Evolutionary conservation across 2,329 filamentous ascomycete species (phyloP).

Genomic region (Phialophora expanda): DNA sequence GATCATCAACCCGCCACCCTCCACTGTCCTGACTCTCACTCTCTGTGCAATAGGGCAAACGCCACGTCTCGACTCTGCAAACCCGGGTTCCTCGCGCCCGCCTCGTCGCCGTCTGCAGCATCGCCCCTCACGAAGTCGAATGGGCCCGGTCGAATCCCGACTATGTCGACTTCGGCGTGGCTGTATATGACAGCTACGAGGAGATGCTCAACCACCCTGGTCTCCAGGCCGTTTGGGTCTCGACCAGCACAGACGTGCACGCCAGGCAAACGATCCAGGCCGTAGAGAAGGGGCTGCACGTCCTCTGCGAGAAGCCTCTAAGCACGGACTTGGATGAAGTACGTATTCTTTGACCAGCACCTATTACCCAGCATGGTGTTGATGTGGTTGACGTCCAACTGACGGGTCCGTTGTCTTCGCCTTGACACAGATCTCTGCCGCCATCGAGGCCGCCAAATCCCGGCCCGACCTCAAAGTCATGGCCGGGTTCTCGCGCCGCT

Average conservation of each 20-base stretch:
- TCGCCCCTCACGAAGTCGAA: constrained; percentile 53
- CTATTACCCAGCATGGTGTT: constrained; percentile 37
- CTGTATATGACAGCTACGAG: constrained; percentile 60
- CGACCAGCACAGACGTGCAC: constrained; percentile 61
- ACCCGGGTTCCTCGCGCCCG: constrained; percentile 54
- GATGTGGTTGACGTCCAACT: too few relatives aligned
- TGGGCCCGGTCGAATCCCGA: constrained; percentile 60
- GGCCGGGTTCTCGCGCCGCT: too few relatives aligned
- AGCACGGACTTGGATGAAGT: constrained; percentile 65
- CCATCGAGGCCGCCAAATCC: too few relatives aligned
- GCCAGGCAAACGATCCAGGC: constrained; percentile 64
- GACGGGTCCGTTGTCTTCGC: too few relatives aligned
- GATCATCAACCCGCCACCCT: constrained; percentile 43
- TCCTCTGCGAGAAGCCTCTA: constrained; percentile 61
- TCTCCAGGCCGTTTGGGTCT: constrained; percentile 61
- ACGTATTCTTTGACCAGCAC: constrained; percentile 39
- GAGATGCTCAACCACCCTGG: constrained; percentile 61
- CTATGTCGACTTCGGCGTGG: constrained; percentile 66
- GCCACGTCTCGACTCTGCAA: constrained; percentile 58
- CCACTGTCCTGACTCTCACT: constrained; percentile 52
- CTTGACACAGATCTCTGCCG: too few relatives aligned
- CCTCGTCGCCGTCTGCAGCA: constrained; percentile 60
- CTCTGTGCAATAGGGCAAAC: constrained; percentile 54
- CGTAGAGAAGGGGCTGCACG: constrained; percentile 60
- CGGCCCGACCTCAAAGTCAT: too few relatives aligned